Percentiles rank a stretch among this genome's conserved stretches.
phyloP scores from a whole-genome alignment of 2,329 filamentous ascomycete species.

The Elsinoe perseae region DNA sequence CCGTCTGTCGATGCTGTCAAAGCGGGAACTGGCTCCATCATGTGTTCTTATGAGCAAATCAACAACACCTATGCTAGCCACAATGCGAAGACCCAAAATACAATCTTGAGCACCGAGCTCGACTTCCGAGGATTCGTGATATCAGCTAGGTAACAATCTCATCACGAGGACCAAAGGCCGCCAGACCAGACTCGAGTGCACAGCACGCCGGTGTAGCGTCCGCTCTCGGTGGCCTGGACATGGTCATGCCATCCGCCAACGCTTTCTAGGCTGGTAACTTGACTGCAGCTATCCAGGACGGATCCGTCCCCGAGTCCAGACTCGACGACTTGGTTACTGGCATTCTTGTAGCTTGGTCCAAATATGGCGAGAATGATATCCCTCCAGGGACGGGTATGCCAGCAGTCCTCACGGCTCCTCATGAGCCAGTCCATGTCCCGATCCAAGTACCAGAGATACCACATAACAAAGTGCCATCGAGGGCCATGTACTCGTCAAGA shows the following conservation, averaged over 20 bases:
- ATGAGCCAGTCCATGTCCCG: conserved; percentile 47
- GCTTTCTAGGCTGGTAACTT: conserved; percentile 23
- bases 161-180: conserved; percentile 21
- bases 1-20: conserved; percentile 56
- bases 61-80: conserved; percentile 62
- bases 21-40: conserved; percentile 51
- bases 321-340: conserved; percentile 38
- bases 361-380: conserved; percentile 39
- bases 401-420: conserved; percentile 41
- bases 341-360: conserved; percentile 44
- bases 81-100: conserved; percentile 58
- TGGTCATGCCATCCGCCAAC: conserved; percentile 50
- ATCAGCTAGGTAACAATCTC: conserved; percentile 52
- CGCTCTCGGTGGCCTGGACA: conserved; percentile 54
- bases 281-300: conserved; percentile 24
- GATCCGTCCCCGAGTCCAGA: conserved; percentile 27
- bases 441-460: conserved; percentile 54
- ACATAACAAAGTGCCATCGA: conserved; percentile 57
- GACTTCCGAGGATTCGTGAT: conserved; percentile 61
- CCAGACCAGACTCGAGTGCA: conserved; percentile 50
- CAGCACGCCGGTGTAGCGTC: conserved; percentile 53
- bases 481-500: conserved; percentile 42
- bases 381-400: conserved; percentile 47
- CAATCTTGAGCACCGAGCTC: conserved; percentile 60
- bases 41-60: conserved; percentile 58